Evolutionary conservation across 2,329 filamentous ascomycete genomes (phyloP).

Genomic region (Colletotrichum navitas): DNA sequence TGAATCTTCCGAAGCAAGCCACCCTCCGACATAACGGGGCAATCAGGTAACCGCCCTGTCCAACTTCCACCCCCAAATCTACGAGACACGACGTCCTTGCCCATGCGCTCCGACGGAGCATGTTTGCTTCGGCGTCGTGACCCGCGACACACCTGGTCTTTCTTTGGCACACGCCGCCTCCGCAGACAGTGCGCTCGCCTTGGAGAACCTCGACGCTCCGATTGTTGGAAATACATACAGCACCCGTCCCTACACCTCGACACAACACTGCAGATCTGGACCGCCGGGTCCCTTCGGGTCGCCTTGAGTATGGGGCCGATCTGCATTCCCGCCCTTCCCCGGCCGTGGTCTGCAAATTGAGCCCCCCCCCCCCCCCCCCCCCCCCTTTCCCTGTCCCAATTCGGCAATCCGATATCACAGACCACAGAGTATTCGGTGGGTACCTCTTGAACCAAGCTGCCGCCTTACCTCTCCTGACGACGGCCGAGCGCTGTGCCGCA

Average conservation of each 20-base stretch:
- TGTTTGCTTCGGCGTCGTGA: not conserved
- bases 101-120: not conserved
- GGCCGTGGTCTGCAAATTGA: conserved; percentile 23
- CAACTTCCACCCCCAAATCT: conserved; percentile 7
- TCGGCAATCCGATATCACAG: conserved; percentile 13
- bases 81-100: conserved; percentile 3
- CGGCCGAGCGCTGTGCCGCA: conserved; percentile 22
- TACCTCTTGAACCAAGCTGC: not conserved
- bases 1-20: not conserved
- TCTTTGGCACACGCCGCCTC: not conserved
- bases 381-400: conserved; percentile 1
- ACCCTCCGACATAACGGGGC: not conserved
- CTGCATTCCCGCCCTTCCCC: conserved; percentile 31
- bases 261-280: not conserved
- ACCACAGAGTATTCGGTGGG: not conserved
- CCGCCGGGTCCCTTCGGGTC: conserved; percentile 15
- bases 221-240: not conserved
- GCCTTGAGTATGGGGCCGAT: conserved; percentile 22
- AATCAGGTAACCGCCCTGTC: conserved; percentile 15
- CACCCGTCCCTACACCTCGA: not conserved
- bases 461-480: conserved; percentile 2
- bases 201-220: not conserved
- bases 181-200: not conserved
- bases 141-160: not conserved
- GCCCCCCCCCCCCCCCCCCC: conserved; percentile 16